Conservation (phyloP, 768 basidiomycete species). For the Tricholoma sp. region DNA sequence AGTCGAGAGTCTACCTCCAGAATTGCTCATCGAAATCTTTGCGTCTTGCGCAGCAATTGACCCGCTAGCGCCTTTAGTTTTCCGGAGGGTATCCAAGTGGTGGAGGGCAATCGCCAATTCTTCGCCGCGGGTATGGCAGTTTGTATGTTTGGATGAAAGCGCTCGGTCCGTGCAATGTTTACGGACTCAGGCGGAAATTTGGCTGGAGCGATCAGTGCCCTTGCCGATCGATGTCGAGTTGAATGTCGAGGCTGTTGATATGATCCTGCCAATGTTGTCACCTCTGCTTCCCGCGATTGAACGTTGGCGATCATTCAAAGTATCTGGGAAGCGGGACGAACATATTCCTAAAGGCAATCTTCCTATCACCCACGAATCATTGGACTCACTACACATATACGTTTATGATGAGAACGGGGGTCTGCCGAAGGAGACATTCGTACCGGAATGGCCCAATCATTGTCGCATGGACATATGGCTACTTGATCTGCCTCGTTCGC, state of each 20-base stretch:
- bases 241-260: constrained; percentile 40
- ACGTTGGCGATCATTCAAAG: constrained; percentile 53
- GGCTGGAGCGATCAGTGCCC: constrained; percentile 48
- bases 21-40: constrained; percentile 64
- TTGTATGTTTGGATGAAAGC: constrained; percentile 45
- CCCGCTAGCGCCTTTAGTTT: constrained; percentile 41
- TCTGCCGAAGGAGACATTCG: constrained; percentile 26
- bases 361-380: constrained; percentile 17
- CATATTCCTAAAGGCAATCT: constrained; percentile 19
- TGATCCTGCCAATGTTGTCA: constrained; percentile 58
- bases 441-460: constrained; percentile 19
- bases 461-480: constrained; percentile 45
- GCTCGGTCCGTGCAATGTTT: constrained; percentile 30
- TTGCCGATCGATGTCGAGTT: constrained; percentile 54
- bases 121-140: constrained; percentile 60
- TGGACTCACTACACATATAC: constrained; percentile 34
- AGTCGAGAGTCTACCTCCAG: constrained; percentile 44
- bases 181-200: constrained; percentile 45
- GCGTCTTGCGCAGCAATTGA: constrained; percentile 35
- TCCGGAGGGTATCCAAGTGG: constrained; percentile 50
- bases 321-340: constrained; percentile 39
- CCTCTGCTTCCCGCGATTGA: constrained; percentile 51
- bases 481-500: constrained; percentile 42
- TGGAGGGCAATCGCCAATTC: constrained; percentile 54
- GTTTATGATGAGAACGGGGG: constrained; percentile 31